Evolutionary conservation across 306 rosid species (phyloP), one percentile per base, ranked within the genome.

Genomic region (Acacia acuminata): DNA sequence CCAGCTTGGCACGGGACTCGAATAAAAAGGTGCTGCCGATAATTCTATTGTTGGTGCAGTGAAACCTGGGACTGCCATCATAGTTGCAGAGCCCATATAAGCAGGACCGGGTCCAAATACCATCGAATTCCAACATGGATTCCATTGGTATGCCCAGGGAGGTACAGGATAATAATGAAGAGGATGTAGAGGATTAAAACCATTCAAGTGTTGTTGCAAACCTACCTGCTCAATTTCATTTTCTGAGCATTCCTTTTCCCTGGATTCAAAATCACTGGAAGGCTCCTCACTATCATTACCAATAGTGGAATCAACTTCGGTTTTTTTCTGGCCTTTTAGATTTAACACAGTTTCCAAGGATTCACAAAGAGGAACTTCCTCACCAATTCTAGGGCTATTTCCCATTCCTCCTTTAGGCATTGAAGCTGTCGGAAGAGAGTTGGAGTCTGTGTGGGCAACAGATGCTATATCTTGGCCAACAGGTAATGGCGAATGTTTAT

Each of bases 111-210:
- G 79, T 45, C 84, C 75, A 76, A 80, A 80, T 40, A 79, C 71
- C 90, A 79, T 44, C 34, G 82, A 27, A 66, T 85, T 85, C 92
- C 92, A 91, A 44, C 88, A 85, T 11, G 86, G 85, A 74, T 69
- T 88, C 89, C 89, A 90, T 48, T 85, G 86, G 34, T 75, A 84
- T 71, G 87, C 71, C 90, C 91, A 88, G 34, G 84, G 85, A 60
- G 86, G 89, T 34, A 75, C 88, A 73, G 88, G 83, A 80, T 79
- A 85, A 79, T 51, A 75, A 73, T 79, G 89, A 77, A 73, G 51
- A 74, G 85, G 77, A 55, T 88, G 82, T n/a, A 71, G 43, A 61
- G 88, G 89, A 67, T 72, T 77, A 50, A 73, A 67, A 72, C 74
- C 64, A 75, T 70, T 77, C 48, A 34, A 77, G 3, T 73, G 82